A percentile compares a stretch with the other conserved stretches of the same genome.
Evolutionary conservation across 805 yeast species (phyloP).

Genomic region (Wickerhamiella bombiphila): DNA sequence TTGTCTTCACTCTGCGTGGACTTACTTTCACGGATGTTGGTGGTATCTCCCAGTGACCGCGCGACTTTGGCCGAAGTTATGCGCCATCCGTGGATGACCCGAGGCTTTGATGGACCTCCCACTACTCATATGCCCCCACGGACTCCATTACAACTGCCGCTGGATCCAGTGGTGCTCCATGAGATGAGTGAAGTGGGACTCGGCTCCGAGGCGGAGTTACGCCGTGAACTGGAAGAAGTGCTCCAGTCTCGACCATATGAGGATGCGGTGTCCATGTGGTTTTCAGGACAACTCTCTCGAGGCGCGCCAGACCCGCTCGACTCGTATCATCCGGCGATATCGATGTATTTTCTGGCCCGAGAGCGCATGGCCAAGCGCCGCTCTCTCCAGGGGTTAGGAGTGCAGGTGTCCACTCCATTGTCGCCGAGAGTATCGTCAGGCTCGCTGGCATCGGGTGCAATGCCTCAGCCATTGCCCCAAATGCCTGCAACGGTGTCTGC

Average conservation of each 20-base stretch:
- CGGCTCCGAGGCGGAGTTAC: slow-evolving; percentile 46
- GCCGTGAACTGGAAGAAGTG: slow-evolving; percentile 37
- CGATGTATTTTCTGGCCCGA: slow-evolving; percentile 71
- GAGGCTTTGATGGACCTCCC: slow-evolving; percentile 66
- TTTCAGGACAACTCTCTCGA: slow-evolving; percentile 12
- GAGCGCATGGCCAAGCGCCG: slow-evolving; percentile 53
- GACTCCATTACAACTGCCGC: slow-evolving; percentile 54
- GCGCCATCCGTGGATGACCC: slow-evolving; percentile 88
- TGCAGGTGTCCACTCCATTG: slow-evolving; percentile 4
- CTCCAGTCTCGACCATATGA: slow-evolving; percentile 54
- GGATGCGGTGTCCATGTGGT: slow-evolving; percentile 50
- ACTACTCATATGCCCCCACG: slow-evolving; percentile 64
- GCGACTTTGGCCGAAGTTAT: slow-evolving; percentile 67
- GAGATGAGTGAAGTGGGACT: slow-evolving; percentile 71
- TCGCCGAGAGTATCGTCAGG: background rate
- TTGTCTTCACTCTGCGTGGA: slow-evolving; percentile 70
- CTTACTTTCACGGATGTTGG: slow-evolving; percentile 73
- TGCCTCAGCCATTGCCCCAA: background rate
- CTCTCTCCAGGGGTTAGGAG: slow-evolving; percentile 1
- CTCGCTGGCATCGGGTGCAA: background rate
- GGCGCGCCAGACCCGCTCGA: slow-evolving; percentile 45
- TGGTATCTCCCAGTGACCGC: slow-evolving; percentile 73
- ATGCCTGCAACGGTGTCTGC: slow-evolving; percentile 1
- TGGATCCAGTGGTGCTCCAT: slow-evolving; percentile 49
- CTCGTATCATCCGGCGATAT: slow-evolving; percentile 77